Conservation (phyloP, 2,329 filamentous ascomycete species). For the Beauveria australis region DNA sequence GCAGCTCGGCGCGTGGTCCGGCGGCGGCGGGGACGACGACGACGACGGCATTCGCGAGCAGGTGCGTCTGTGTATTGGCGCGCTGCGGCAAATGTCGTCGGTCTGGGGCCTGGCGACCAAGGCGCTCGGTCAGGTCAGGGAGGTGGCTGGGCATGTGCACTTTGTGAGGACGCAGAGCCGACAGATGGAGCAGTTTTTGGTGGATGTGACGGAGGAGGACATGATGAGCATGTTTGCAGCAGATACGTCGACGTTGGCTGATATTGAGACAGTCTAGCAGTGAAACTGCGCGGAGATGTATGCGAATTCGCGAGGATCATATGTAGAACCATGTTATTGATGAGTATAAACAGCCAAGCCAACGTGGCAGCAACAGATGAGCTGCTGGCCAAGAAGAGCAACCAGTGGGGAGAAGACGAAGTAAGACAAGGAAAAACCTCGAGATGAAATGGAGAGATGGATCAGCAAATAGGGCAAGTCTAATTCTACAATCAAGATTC, state of each 20-base stretch:
- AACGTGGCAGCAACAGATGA: no score
- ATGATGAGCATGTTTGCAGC: not conserved
- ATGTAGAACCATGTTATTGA: no score
- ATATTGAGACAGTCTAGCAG: not conserved
- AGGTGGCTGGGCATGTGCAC: not conserved
- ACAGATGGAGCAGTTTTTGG: slow-evolving; percentile 7
- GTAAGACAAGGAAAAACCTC: no score
- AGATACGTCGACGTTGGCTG: not conserved
- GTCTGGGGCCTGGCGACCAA: not conserved
- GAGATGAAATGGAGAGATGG: no score
- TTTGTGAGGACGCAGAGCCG: not conserved
- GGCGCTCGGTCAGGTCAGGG: not conserved
- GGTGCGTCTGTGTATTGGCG: slow-evolving; percentile 6
- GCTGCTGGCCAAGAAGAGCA: no score
- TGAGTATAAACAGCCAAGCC: no score
- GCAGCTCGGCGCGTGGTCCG: slow-evolving; percentile 3
- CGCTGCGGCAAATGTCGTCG: slow-evolving; percentile 1
- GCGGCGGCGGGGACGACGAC: not conserved
- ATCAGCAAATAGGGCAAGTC: no score
- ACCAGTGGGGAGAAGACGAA: no score
- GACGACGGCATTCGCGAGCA: not conserved
- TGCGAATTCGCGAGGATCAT: no score
- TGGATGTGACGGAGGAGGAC: not conserved
- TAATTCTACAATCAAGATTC: no score
- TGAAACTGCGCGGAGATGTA: no score